Conservation (phyloP, 495 filamentous ascomycete species). For the Podospora pseudopauciseta region DNA sequence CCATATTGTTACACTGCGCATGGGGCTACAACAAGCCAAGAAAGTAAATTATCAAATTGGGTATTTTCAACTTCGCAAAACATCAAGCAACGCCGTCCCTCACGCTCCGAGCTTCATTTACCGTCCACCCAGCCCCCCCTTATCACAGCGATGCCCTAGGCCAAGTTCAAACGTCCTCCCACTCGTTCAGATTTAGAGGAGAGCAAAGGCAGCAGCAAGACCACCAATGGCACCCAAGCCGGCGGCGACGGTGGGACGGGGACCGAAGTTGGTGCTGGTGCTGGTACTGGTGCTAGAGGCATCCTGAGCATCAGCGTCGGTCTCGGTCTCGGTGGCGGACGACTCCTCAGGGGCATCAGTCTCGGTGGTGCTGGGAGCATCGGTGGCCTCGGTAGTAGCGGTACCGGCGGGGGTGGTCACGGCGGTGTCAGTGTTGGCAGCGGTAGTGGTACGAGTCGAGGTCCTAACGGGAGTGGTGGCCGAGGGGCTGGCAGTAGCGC, state of each 20-base stretch:
- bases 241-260: conserved; percentile 27
- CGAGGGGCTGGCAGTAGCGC: conserved; percentile 29
- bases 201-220: conserved; percentile 30
- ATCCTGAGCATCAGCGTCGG: conserved; percentile 5
- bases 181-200: conserved; percentile 23
- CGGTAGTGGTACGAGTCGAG: conserved; percentile 21
- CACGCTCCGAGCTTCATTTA: background rate
- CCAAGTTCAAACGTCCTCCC: background rate
- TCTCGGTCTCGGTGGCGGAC: conserved; percentile 16
- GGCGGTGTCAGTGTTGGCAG: conserved; percentile 21
- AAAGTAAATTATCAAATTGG: conserved; percentile 5
- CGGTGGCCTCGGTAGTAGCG: conserved; percentile 26
- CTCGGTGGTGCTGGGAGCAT: conserved; percentile 6
- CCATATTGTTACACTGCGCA: background rate
- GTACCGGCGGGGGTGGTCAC: conserved; percentile 20
- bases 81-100: background rate
- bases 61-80: conserved; percentile 7
- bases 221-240: conserved; percentile 35
- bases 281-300: conserved; percentile 12
- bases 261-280: conserved; percentile 24
- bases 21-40: background rate
- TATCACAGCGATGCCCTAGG: background rate
- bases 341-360: conserved; percentile 4
- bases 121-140: background rate
- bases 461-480: conserved; percentile 23